These are phyloP conservation scores for Macadamia integrifolia DNA, from an alignment of 164 flowering plant genomes.

Conservation along the genomic window DNA sequence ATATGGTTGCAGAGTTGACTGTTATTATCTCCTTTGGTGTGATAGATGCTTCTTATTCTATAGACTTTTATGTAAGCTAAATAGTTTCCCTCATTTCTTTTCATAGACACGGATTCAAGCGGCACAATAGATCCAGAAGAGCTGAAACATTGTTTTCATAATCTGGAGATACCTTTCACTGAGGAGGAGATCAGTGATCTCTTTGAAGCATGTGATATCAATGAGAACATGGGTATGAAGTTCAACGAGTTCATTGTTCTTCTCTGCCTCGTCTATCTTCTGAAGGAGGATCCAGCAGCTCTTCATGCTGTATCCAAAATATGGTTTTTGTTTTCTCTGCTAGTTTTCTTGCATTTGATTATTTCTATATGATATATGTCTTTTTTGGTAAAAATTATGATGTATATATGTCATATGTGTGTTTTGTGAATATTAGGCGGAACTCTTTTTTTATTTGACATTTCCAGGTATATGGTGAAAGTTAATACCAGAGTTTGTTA, in stretches of 20 bases:
- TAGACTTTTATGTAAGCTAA: too few species aligned
- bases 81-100: too few species aligned
- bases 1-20: too few species aligned
- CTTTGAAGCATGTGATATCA: constrained; percentile 82
- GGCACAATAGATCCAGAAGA: constrained; percentile 82
- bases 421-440: too few species aligned
- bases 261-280: constrained; percentile 90
- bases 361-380: too few species aligned
- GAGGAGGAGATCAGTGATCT: constrained; percentile 84
- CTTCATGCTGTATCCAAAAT: constrained; percentile 53
- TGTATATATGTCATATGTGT: too few species aligned
- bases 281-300: constrained; percentile 61
- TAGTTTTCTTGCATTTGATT: background rate
- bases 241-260: constrained; percentile 95
- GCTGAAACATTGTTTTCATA: constrained; percentile 61
- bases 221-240: constrained; percentile 66
- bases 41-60: too few species aligned
- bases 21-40: too few species aligned
- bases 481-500: too few species aligned
- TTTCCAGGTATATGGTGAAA: too few species aligned
- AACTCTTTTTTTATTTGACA: too few species aligned
- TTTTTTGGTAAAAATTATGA: too few species aligned
- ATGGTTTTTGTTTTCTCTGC: background rate
- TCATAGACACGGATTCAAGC: constrained; percentile 72
- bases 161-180: constrained; percentile 58